Evolutionary conservation across 345 rosid species (phyloP).

Genomic region (Arabis hirsuta): DNA sequence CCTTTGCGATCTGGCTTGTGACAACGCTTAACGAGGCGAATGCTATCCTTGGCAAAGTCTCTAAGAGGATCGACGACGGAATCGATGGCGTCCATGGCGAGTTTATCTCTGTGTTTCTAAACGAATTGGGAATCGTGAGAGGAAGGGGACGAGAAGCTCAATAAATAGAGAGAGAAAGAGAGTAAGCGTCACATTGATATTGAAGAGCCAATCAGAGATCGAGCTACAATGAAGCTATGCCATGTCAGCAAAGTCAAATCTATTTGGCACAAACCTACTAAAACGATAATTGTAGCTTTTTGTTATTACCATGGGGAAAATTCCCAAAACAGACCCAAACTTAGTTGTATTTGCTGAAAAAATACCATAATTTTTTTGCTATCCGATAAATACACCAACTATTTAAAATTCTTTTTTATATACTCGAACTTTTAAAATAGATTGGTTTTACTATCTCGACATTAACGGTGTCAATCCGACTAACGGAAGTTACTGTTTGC

Average conservation of each 20-base stretch:
- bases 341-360: too few relatives aligned
- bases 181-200: slow-evolving; percentile 35
- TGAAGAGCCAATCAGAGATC: slow-evolving; percentile 39
- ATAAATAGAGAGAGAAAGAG: neutral
- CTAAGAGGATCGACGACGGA: slow-evolving; percentile 77
- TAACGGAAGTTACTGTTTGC: too few relatives aligned
- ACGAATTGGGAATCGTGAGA: neutral
- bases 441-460: too few relatives aligned
- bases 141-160: neutral
- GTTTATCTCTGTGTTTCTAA: neutral
- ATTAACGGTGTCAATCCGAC: too few relatives aligned
- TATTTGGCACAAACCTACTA: neutral
- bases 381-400: too few relatives aligned
- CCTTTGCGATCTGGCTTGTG: slow-evolving; percentile 88
- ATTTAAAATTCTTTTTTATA: too few relatives aligned
- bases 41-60: slow-evolving; percentile 77
- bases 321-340: too few relatives aligned
- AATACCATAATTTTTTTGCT: too few relatives aligned
- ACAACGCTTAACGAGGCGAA: slow-evolving; percentile 79
- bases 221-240: neutral
- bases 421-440: too few relatives aligned
- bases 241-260: slow-evolving; percentile 37
- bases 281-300: too few relatives aligned
- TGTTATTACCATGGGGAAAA: too few relatives aligned
- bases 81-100: slow-evolving; percentile 72